A percentile compares a stretch with the other conserved stretches of the same genome.
phyloP scores from a whole-genome alignment of 164 flowering plant genomes.

The Tetracentron sinense region DNA sequence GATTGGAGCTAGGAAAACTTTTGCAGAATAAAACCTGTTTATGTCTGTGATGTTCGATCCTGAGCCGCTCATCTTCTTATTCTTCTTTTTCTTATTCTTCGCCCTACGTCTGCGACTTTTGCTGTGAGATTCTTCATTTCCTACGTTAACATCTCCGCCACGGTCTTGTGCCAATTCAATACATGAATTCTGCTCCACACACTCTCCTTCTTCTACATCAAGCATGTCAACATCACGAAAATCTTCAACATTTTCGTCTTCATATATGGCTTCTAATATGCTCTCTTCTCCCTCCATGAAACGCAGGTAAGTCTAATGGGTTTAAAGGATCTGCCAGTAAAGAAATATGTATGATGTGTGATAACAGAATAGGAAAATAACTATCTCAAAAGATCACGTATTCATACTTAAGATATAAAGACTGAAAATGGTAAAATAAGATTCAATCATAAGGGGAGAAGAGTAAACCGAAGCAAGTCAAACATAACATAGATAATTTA shows the following conservation, averaged over 20 bases:
- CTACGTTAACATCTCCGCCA: slow-evolving; percentile 14
- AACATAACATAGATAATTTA: too few relatives aligned
- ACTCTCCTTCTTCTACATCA: slow-evolving; percentile 72
- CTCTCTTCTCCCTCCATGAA: slow-evolving; percentile 52
- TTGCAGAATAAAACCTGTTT: slow-evolving; percentile 43
- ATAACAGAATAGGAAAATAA: too few relatives aligned
- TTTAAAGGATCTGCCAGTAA: too few relatives aligned
- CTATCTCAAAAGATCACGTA: too few relatives aligned
- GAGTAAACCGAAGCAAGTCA: too few relatives aligned
- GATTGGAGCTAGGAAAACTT: too few relatives aligned
- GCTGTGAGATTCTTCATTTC: slow-evolving; percentile 21
- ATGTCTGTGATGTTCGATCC: slow-evolving; percentile 37
- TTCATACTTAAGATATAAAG: too few relatives aligned
- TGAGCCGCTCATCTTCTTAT: slow-evolving; percentile 25
- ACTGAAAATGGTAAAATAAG: too few relatives aligned
- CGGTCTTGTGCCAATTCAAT: slow-evolving; percentile 15
- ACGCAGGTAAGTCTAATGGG: not conserved
- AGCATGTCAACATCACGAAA: slow-evolving; percentile 62
- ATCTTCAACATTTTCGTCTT: slow-evolving; percentile 46
- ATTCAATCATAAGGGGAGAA: too few relatives aligned
- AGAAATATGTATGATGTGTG: too few relatives aligned
- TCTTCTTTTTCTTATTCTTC: slow-evolving; percentile 54
- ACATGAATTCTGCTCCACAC: slow-evolving; percentile 22
- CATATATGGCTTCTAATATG: slow-evolving; percentile 40
- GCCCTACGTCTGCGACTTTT: slow-evolving; percentile 22